Evolutionary conservation across 2,329 filamentous ascomycete genomes (phyloP).

Genomic region (Volutella citrinella): DNA sequence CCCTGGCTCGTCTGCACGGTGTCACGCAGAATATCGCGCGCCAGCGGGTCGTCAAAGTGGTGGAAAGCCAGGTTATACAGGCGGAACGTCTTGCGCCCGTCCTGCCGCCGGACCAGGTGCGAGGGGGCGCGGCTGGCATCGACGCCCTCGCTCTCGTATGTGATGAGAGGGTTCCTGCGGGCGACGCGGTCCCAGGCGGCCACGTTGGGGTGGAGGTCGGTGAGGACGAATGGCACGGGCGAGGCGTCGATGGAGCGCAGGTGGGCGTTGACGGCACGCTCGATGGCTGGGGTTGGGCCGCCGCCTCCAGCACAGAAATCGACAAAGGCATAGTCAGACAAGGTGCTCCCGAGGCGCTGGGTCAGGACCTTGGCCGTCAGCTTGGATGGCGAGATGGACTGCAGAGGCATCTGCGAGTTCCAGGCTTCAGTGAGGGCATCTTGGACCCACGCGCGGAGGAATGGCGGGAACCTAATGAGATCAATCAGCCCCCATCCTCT

Average conservation of each 20-base stretch:
- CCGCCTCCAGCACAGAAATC: slow-evolving; percentile 77
- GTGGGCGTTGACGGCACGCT: slow-evolving; percentile 53
- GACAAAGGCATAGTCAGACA: slow-evolving; percentile 59
- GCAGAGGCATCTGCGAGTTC: slow-evolving; percentile 58
- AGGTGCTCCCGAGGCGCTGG: slow-evolving; percentile 43
- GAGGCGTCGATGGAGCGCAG: slow-evolving; percentile 23
- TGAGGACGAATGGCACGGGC: slow-evolving; percentile 58
- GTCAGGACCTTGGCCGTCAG: slow-evolving; percentile 58
- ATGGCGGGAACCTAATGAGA: slow-evolving; percentile 57
- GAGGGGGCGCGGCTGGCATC: slow-evolving; percentile 62
- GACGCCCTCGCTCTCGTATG: slow-evolving; percentile 58
- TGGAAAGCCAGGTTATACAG: slow-evolving; percentile 75
- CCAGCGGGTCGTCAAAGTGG: slow-evolving; percentile 67
- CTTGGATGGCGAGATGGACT: slow-evolving; percentile 55
- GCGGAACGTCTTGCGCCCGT: slow-evolving; percentile 56
- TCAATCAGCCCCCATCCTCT: slow-evolving; percentile 4
- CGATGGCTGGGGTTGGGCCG: slow-evolving; percentile 65
- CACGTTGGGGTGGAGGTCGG: slow-evolving; percentile 63
- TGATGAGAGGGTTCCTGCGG: slow-evolving; percentile 51
- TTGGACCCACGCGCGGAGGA: slow-evolving; percentile 63
- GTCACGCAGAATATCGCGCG: slow-evolving; percentile 58
- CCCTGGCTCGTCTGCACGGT: slow-evolving; percentile 63
- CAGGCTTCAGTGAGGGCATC: slow-evolving; percentile 62
- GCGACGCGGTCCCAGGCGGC: slow-evolving; percentile 55
- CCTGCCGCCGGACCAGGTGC: slow-evolving; percentile 38